Evolutionary conservation across 1,284 basidiomycete genomes (phyloP).

Genomic region (Pseudozyma thailandica): DNA sequence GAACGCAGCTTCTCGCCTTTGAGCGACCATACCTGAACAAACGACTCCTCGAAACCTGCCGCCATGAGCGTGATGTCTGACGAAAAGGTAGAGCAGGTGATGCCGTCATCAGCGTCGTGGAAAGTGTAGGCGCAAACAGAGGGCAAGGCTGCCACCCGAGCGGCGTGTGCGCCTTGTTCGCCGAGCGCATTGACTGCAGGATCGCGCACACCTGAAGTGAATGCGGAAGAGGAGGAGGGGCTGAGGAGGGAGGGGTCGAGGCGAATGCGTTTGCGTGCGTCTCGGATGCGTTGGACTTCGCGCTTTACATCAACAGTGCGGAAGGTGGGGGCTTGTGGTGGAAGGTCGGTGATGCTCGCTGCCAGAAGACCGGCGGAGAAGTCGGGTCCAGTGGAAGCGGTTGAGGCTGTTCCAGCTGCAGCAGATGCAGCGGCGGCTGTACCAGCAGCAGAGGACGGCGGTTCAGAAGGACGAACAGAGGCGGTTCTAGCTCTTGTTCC

Average conservation of each 20-base stretch:
- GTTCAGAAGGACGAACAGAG: slow-evolving; percentile 34
- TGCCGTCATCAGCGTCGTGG: slow-evolving; percentile 68
- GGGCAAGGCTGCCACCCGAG: slow-evolving; percentile 60
- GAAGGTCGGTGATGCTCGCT: slow-evolving; percentile 79
- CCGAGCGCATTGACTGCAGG: slow-evolving; percentile 47
- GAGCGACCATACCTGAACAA: slow-evolving; percentile 92
- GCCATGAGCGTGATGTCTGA: slow-evolving; percentile 93
- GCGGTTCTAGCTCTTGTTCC: slow-evolving; percentile 21
- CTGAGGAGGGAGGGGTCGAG: slow-evolving; percentile 52
- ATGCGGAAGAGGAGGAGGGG: slow-evolving; percentile 14
- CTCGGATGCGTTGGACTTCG: slow-evolving; percentile 88
- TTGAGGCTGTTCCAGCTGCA: neutral
- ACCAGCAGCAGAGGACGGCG: slow-evolving; percentile 16
- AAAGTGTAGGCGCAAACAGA: slow-evolving; percentile 67
- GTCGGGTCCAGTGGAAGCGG: slow-evolving; percentile 20
- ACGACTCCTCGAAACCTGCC: slow-evolving; percentile 94
- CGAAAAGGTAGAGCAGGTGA: slow-evolving; percentile 89
- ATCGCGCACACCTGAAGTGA: slow-evolving; percentile 53
- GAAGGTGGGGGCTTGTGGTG: slow-evolving; percentile 81
- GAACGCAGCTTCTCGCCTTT: slow-evolving; percentile 89
- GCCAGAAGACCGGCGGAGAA: slow-evolving; percentile 64
- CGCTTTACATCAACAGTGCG: slow-evolving; percentile 87
- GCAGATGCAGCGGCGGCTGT: slow-evolving; percentile 12
- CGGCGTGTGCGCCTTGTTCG: slow-evolving; percentile 53
- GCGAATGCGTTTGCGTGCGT: slow-evolving; percentile 72